A percentile compares a stretch with the other conserved stretches of the same genome.
Conservation (phyloP, 768 basidiomycete genomes). For the Tylopilus subfusipes region DNA sequence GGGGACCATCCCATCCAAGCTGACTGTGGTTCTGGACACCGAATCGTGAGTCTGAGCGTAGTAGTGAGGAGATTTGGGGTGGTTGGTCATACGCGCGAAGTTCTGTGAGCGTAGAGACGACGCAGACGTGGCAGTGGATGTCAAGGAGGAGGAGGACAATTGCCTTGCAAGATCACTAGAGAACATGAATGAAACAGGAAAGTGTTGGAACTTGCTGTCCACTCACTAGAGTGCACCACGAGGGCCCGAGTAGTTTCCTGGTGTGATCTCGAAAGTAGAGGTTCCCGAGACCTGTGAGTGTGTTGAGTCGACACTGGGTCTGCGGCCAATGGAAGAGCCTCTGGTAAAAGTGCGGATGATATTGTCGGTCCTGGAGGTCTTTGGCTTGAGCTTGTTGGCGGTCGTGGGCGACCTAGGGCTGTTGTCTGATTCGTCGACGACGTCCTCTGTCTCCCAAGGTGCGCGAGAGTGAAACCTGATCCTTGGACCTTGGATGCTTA, state of each 20-base stretch:
- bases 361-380: constrained; percentile 31
- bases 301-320: constrained; percentile 65
- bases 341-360: constrained; percentile 47
- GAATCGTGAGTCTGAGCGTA: constrained; percentile 7
- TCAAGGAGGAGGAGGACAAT: constrained; percentile 55
- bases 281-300: constrained; percentile 51
- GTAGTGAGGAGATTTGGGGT: constrained; percentile 6
- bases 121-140: constrained; percentile 21
- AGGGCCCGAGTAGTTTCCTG: constrained; percentile 47
- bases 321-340: constrained; percentile 39
- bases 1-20: constrained; percentile 7
- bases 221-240: constrained; percentile 61
- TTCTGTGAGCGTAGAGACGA: constrained; percentile 35
- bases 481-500: constrained; percentile 78
- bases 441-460: constrained; percentile 73
- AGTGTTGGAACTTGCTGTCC: not conserved
- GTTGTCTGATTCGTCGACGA: constrained; percentile 44
- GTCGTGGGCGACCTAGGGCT: constrained; percentile 30
- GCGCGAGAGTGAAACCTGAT: constrained; percentile 79
- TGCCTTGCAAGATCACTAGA: constrained; percentile 58
- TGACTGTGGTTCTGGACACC: constrained; percentile 5
- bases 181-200: constrained; percentile 1
- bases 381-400: constrained; percentile 30
- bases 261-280: constrained; percentile 56
- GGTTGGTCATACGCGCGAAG: constrained; percentile 32